Conservation (phyloP, 345 rosid genomes). For the Corymbia maculata region DNA sequence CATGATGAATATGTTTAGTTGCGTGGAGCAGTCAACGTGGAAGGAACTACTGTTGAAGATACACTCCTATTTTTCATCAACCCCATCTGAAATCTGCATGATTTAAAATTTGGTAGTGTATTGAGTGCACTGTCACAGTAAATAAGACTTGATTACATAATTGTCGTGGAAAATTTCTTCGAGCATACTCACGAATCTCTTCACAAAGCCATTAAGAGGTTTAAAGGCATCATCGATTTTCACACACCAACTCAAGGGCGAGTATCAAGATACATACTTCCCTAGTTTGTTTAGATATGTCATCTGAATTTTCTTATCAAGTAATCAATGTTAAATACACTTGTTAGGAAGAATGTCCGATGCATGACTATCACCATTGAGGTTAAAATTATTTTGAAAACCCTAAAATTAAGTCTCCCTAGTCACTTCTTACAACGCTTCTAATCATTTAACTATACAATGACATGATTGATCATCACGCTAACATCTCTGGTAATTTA, state of each 20-base stretch:
- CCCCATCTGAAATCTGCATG: background rate
- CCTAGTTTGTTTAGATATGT: background rate
- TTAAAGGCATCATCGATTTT: background rate
- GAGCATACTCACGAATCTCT: rapidly evolving
- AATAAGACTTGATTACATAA: no score
- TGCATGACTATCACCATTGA: background rate
- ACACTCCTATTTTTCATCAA: background rate
- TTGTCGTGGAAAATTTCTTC: rapidly evolving
- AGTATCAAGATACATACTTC: background rate
- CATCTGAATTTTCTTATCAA: background rate
- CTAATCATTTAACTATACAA: background rate
- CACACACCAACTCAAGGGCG: background rate
- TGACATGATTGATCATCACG: background rate
- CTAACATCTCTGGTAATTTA: rapidly evolving
- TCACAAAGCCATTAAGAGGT: background rate
- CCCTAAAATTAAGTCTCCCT: background rate
- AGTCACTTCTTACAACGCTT: rapidly evolving
- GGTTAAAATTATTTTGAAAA: no score
- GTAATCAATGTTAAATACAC: rapidly evolving
- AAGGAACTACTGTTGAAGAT: background rate
- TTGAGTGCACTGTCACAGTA: background rate
- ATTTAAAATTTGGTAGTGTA: background rate
- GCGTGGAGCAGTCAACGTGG: rapidly evolving
- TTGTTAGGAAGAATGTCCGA: rapidly evolving
- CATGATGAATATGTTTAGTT: background rate